Evolutionary conservation across 2,329 filamentous ascomycete genomes (phyloP), one percentile per base, ranked within the genome.

Genomic region (Neophaeococcomyces aloes): DNA sequence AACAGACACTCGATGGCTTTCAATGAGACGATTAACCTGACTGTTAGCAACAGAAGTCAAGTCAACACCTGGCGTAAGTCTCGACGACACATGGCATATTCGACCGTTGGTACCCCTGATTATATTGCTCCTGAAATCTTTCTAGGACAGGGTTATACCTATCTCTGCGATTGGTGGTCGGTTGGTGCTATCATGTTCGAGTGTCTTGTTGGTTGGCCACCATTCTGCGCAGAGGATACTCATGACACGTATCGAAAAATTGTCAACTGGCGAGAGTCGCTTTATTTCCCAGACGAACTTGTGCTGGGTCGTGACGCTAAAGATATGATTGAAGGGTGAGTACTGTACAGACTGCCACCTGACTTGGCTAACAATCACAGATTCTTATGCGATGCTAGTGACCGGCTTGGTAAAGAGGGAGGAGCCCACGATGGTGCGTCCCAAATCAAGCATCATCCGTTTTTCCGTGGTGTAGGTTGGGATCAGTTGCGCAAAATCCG

Each of bases 101-200:
- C 91, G 1, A 96, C 91, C 3, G 91, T 98, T 51, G 91, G 91
- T 52, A 98, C 91, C 1, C 91, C 91, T 7, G 91, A 98, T 65
- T 98, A 98, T 63, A 98, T 98, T 60, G 91, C 91, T 1, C 91
- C 91, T 2, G 91, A 98, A 63, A 96, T 98, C 57, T 96, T 98
- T 65, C 93, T 86, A 36, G 88, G 89, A 14, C 85, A 94, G 58
- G 91, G 91, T 38, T 98, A 98, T 69, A 86, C 86, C 46, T 94
- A 89, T 59, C 83, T 93, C 61, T 98, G 91, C 63, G 91, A 98
- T 71, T 98, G 91, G 91, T 98, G 91, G 91, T 94, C 86, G 17
- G 76, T 98, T 38, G 91, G 91, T 42, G 95, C 91, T 34, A 98
- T 98, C 67, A 96, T 98, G 91, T 98, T 96, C 58, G 91, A 98